Evolutionary conservation across 345 rosid species (phyloP), one percentile per base, ranked within the genome.

Genomic region (Toxicodendron radicans): DNA sequence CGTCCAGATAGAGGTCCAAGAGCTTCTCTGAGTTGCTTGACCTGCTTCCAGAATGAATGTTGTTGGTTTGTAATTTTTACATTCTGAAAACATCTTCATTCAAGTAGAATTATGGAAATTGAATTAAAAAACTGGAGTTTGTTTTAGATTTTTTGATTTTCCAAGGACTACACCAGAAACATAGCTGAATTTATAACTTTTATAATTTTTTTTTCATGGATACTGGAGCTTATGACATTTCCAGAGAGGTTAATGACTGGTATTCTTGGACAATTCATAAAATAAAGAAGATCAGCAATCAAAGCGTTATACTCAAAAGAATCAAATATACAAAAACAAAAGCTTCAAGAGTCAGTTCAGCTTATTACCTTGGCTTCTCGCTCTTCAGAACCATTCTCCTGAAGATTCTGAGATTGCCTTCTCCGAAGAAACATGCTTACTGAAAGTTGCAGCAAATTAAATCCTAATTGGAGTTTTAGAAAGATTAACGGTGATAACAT

Each of bases 1-100:
- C 83, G 88, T 45, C 90, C 98, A 9, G 97, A 89, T 13, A 93
- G 79, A 10, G 90, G 88, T 73, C 97, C 99, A 57, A 93, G 43
- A 1, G 85, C 95, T 18, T 82, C 77, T 87, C 81, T 88, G 58
- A 95, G 83, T 83, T 93, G 90, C 32, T 61, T 83, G 49, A 93
- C 79, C 99, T 95, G 84, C 79, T 18, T 60, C 21, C 53, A 64
- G 10, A 57, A 61, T 18, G 5, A 2, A 10, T 35, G 48, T 49
- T 7, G 46, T 32, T n/a, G 27, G 13, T 54, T 9, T n/a, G 56
- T 53, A 64, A 64, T 64, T 14, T 5, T 52, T 38, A 18, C 24
- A 38, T 43, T 73, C 41, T 38, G 30, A 64, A 18, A 59, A 43
- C 56, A 9, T 14, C 66, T 38, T 48, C 23, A 27, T 51, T 30